Evolutionary conservation across 768 basidiomycete species (phyloP).

Genomic region (Steccherinum ochraceum): DNA sequence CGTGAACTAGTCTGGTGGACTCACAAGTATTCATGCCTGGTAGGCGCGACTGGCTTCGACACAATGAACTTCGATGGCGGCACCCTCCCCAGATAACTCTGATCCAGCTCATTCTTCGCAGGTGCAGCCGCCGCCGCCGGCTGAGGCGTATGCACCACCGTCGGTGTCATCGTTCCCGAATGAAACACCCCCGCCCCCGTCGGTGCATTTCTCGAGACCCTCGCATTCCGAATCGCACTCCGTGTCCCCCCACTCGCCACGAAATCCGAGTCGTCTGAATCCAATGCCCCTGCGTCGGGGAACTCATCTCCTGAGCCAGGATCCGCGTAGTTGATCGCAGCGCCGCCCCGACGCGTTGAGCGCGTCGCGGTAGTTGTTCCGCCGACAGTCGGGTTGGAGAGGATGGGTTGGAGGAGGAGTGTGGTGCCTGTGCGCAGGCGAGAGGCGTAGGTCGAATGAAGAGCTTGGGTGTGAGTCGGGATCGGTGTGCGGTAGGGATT

Average conservation of each 20-base stretch:
- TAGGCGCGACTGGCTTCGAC: conserved; percentile 46
- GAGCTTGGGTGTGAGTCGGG: conserved; percentile 60
- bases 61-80: conserved; percentile 78
- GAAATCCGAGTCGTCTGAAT: conserved; percentile 83
- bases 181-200: conserved; percentile 47
- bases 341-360: conserved; percentile 50
- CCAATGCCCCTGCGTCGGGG: conserved; percentile 73
- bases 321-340: conserved; percentile 82
- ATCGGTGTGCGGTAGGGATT: conserved; percentile 39
- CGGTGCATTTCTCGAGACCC: conserved; percentile 21
- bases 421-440: conserved; percentile 88
- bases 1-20: conserved; percentile 24
- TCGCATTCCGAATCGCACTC: conserved; percentile 37
- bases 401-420: conserved; percentile 84
- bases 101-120: conserved; percentile 58
- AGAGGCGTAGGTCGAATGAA: conserved; percentile 78
- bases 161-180: conserved; percentile 32
- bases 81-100: conserved; percentile 84
- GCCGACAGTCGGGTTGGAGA: conserved; percentile 29
- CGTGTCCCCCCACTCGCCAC: conserved; percentile 57
- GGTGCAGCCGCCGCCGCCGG: conserved; percentile 28
- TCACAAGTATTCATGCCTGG: conserved; percentile 71
- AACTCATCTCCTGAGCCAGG: conserved; percentile 79
- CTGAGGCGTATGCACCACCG: conserved; percentile 11
- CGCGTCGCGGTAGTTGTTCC: conserved; percentile 32